Base-by-base conservation (phyloP, 495 filamentous ascomycete genomes). In the Geopyxis carbonaria region DNA sequence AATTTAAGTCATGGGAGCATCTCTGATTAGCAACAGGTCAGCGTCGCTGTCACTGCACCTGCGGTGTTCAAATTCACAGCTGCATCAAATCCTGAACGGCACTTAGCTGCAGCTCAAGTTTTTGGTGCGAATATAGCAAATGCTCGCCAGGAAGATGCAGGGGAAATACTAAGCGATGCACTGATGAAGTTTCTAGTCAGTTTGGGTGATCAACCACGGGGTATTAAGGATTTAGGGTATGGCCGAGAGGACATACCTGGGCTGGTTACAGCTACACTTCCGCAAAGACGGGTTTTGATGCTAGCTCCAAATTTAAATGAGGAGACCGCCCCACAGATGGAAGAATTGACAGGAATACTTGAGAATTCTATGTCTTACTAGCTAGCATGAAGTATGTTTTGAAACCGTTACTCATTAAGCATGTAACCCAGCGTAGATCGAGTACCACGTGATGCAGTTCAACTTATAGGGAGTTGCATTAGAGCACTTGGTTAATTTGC, bases 1-100 rank as follows among this genome's bases (percentile, higher is more conserved):
- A 9, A 14, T 27, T 11, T 28, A 28, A 28, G 7, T 13, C n/a
- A n/a, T 7, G 7, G 13, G 25, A 28, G 7, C 25, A 28, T 7
- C 25, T 7, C 25, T 33, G 31, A 33, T 16, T 6, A 6, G 9
- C 22, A 25, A 39, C 29, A 51, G 45, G 89, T 97, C 23, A 80
- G 76, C 1, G 89, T 97, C 0, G 89, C 89, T 14, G 87, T 97
- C 4, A 89, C 85, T 1, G 86, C 91, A 0, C 89, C 91, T 0
- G 78, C 85, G 0, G 89, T 95, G 6, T 97, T 97, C 69, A 68
- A 69, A 2, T 95, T 95, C 59, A 97, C 87, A 0, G 91, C 68
- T 0, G 66, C 87, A 0, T 83, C 78, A 1, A 93, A 94, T 50
- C 89, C 89, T 0, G 83, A 92, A 7, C 75, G 89, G 1, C 89